Evolutionary conservation across 352 stramenopile genomes (phyloP), one percentile per base, ranked within the genome.

Genomic region (Globisporangium megalacanthum): DNA sequence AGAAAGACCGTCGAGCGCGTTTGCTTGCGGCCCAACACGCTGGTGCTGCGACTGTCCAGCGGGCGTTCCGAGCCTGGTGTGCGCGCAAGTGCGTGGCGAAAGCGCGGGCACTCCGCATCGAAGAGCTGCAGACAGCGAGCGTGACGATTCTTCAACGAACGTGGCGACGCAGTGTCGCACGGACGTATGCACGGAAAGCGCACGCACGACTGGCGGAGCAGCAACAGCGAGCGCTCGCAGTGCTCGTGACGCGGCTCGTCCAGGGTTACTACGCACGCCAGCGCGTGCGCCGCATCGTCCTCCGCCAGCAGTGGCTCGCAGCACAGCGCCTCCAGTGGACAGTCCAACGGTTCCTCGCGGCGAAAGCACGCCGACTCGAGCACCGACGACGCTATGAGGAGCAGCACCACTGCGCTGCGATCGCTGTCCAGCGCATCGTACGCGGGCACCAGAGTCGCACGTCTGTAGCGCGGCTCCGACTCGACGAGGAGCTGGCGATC

Each of bases 221-320:
- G 37, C 59, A 54, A 29, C 49, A 60, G 3, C 68, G 69, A 19
- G 36, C 41, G 0, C 61, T 90, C 4, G 77, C 64, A 20, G 20
- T 41, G 5, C 13, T 72, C 0, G 0, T 78, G 0, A 17, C 47
- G 0, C 49, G 78, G 29, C 47, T 90, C 8, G 87, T 78, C 20
- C 49, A 61, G 10, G 80, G 80, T 2, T 85, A 82, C 37, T 37
- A 71, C 37, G 75, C 72, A 17, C 70, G 80, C 4, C 73, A 81
- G 49, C 65, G 60, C 0, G 71, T 81, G n/a, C 72, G 74, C 8
- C 49, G 54, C 7, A 53, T 84, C 7, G 60, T 71, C 4, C 20
- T 82, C 3, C 65, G 44, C 3, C 69, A 68, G 25, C 56, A 75
- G 49, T 36, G 47, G 8, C 33, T 58, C 0, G 76, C 74, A 17